phyloP scores from a whole-genome alignment of 805 yeast species.

The Wickerhamomyces bovis region DNA sequence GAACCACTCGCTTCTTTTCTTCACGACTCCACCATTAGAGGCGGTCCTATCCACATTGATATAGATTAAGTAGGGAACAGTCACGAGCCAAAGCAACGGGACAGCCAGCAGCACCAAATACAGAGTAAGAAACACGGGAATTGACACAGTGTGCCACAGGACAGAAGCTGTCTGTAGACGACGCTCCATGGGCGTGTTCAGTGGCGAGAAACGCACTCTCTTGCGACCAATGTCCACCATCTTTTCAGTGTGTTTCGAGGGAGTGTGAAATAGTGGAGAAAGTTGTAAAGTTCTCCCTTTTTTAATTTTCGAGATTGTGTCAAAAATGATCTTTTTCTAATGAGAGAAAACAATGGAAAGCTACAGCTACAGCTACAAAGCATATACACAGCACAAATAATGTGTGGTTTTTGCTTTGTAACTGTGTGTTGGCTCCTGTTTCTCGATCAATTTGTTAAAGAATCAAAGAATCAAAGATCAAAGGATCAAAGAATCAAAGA shows the following conservation, averaged over 20 bases:
- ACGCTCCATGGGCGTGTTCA: conserved; percentile 46
- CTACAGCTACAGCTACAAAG: too few species aligned
- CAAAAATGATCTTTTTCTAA: too few species aligned
- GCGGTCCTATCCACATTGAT: conserved; percentile 59
- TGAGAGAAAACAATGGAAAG: too few species aligned
- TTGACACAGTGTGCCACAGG: conserved; percentile 67
- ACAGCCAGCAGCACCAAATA: conserved; percentile 54
- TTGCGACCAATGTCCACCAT: background rate
- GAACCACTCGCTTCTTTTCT: conserved; percentile 50
- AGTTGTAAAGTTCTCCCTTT: too few species aligned
- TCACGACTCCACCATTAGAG: conserved; percentile 61
- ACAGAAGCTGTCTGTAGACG: conserved; percentile 64
- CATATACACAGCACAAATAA: too few species aligned
- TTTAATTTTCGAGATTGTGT: too few species aligned
- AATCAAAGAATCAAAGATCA: too few species aligned
- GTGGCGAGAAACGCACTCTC: conserved; percentile 39
- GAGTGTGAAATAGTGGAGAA: too few species aligned
- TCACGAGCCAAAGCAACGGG: conserved; percentile 60
- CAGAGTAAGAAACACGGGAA: conserved; percentile 50
- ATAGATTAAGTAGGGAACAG: conserved; percentile 60
- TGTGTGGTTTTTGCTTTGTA: too few species aligned
- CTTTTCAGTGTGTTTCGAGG: background rate
- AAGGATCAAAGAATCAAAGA: too few species aligned
- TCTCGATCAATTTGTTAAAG: too few species aligned
- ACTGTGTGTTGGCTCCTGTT: too few species aligned